Conservation (phyloP, 202 grass and related monocot genomes). For the Dendrocalamus latiflorus region DNA sequence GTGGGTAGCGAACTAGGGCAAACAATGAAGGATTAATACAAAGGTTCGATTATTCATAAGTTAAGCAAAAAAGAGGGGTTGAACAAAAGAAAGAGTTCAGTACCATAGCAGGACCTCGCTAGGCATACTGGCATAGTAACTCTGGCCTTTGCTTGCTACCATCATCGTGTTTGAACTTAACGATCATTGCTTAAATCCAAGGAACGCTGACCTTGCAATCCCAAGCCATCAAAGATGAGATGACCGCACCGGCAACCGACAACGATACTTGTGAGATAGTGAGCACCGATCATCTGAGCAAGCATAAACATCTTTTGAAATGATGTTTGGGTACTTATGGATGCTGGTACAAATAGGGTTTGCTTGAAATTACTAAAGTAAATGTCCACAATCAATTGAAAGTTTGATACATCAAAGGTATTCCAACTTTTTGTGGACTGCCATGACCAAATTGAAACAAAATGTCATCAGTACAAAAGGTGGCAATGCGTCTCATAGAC, state of each 20-base stretch:
- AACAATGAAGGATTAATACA: slow-evolving; percentile 56
- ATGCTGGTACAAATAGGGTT: slow-evolving; percentile 19
- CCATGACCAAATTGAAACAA: slow-evolving; percentile 53
- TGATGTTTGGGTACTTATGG: slow-evolving; percentile 26
- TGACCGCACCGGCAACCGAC: not conserved
- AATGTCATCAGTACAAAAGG: slow-evolving; percentile 47
- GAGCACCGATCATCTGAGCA: slow-evolving; percentile 50
- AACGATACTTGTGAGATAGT: slow-evolving; percentile 18
- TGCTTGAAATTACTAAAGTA: slow-evolving; percentile 42
- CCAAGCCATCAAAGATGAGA: slow-evolving; percentile 39
- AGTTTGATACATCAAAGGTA: slow-evolving; percentile 42
- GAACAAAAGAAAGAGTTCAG: slow-evolving; percentile 24
- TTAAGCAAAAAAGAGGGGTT: not conserved
- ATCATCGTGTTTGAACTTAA: slow-evolving; percentile 16
- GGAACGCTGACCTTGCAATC: slow-evolving; percentile 27
- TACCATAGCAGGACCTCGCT: slow-evolving; percentile 16
- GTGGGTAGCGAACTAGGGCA: slow-evolving; percentile 39
- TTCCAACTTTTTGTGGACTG: slow-evolving; percentile 51
- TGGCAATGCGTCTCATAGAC: slow-evolving; percentile 40
- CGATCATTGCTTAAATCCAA: slow-evolving; percentile 3
- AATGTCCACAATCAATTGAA: slow-evolving; percentile 39
- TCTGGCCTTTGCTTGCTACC: slow-evolving; percentile 3
- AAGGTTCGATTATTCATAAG: slow-evolving; percentile 45
- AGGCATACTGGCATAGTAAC: not conserved
- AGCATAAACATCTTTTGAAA: slow-evolving; percentile 49